These are phyloP conservation scores for Pinguiococcus pyrenoidosus DNA, from an alignment of 108 stramenopile species.

Conservation along the genomic window DNA sequence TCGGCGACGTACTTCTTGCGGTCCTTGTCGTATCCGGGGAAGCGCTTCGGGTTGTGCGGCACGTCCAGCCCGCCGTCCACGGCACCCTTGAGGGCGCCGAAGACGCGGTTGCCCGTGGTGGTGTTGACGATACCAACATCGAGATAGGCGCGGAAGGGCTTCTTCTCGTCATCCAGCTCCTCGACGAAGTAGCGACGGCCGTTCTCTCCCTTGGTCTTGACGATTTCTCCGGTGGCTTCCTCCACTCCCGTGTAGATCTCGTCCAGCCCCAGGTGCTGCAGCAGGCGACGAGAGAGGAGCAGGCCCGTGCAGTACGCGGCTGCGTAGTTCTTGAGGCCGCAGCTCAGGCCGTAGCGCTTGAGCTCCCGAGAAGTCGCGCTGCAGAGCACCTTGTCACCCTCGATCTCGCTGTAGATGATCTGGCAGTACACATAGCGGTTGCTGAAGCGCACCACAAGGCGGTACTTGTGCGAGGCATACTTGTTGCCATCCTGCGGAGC, in stretches of 20 bases:
- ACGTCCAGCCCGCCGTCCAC: conserved; percentile 94
- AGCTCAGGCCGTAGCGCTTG: conserved; percentile 78
- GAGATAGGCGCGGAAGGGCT: conserved; percentile 85
- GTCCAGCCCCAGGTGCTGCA: conserved; percentile 88
- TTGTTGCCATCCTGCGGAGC: conserved; percentile 95
- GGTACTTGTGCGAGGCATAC: conserved; percentile 97
- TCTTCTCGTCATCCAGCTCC: conserved; percentile 95
- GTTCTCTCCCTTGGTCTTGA: conserved; percentile 64
- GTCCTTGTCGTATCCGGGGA: conserved; percentile 97
- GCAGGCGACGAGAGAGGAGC: conserved; percentile 78
- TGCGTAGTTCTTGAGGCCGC: conserved; percentile 98
- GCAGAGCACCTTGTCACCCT: conserved; percentile 80
- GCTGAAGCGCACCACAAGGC: conserved; percentile 90
- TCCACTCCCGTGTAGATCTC: conserved; percentile 60
- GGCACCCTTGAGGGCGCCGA: conserved; percentile 84
- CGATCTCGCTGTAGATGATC: conserved; percentile 83
- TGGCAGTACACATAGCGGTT: conserved; percentile 82
- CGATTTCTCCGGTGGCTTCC: conserved; percentile 45
- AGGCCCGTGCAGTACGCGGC: conserved; percentile 99
- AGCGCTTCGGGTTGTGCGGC: conserved; percentile 93
- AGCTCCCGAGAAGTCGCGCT: conserved; percentile 80
- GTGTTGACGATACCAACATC: conserved; percentile 92
- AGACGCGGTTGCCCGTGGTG: conserved; percentile 64
- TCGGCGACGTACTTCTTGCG: conserved; percentile 92
- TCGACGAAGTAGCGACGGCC: conserved; percentile 79